Evolutionary conservation across 1,284 basidiomycete species (phyloP).

Genomic region (Acaromyces ingoldii): DNA sequence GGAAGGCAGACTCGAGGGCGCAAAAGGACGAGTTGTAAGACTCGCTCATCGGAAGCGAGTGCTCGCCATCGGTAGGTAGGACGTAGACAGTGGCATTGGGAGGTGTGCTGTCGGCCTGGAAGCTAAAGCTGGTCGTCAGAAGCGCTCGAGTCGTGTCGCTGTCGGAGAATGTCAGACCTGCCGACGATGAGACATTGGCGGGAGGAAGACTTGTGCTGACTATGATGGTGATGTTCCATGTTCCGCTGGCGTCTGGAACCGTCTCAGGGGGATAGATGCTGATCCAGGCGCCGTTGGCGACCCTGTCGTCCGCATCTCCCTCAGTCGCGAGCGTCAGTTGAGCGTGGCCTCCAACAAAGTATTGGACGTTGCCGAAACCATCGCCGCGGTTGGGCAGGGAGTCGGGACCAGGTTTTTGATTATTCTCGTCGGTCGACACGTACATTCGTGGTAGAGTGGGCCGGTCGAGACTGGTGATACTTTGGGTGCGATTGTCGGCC

Average conservation of each 20-base stretch:
- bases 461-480: too few species aligned
- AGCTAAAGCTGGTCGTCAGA: constrained; percentile 45
- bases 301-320: too few species aligned
- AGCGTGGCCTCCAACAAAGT: constrained; percentile 3
- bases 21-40: constrained; percentile 49
- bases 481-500: too few species aligned
- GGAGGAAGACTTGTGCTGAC: not conserved
- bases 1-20: constrained; percentile 37
- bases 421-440: constrained; percentile 22
- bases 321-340: not conserved
- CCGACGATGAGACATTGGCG: not conserved
- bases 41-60: constrained; percentile 25
- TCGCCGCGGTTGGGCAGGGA: constrained; percentile 9
- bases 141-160: constrained; percentile 45
- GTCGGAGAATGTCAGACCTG: constrained; percentile 40
- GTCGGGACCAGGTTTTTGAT: constrained; percentile 24
- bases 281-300: constrained; percentile 39
- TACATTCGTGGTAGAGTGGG: constrained; percentile 35
- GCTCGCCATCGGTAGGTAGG: constrained; percentile 29
- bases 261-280: constrained; percentile 40
- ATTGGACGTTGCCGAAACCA: not conserved
- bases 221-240: not conserved
- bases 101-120: constrained; percentile 20
- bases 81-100: constrained; percentile 41
- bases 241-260: constrained; percentile 13